These are phyloP conservation scores for Triangularia setosa DNA, from an alignment of 2,329 filamentous ascomycete species.

Conservation along the genomic window DNA sequence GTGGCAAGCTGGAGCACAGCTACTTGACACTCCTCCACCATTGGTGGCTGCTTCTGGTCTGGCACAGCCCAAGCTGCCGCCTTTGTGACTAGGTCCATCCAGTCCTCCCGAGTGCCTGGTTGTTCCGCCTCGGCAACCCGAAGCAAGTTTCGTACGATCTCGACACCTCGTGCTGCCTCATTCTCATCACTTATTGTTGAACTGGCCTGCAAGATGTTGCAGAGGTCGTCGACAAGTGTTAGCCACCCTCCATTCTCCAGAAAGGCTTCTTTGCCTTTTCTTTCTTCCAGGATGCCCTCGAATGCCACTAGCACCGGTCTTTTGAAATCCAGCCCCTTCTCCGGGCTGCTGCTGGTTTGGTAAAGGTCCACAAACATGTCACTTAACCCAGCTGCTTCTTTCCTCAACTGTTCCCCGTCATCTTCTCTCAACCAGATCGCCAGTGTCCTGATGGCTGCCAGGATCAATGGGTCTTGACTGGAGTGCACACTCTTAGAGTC, in stretches of 20 bases:
- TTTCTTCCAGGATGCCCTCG: conserved; percentile 51
- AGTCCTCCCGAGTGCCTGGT: conserved; percentile 46
- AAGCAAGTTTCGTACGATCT: conserved; percentile 54
- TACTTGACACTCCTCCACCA: conserved; percentile 47
- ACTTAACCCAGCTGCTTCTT: conserved; percentile 54
- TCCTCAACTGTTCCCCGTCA: conserved; percentile 55
- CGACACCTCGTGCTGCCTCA: conserved; percentile 46
- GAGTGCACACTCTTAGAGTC: conserved; percentile 51
- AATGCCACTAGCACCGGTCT: conserved; percentile 56
- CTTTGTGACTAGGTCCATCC: conserved; percentile 53
- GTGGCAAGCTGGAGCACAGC: conserved; percentile 54
- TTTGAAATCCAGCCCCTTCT: conserved; percentile 48
- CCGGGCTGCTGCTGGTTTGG: conserved; percentile 24
- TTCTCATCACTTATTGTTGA: conserved; percentile 26
- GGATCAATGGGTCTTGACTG: conserved; percentile 54
- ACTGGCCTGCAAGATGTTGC: conserved; percentile 38
- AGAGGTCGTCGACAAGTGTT: conserved; percentile 48
- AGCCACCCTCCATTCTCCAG: conserved; percentile 52
- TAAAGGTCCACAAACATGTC: conserved; percentile 65
- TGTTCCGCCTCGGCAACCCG: conserved; percentile 47
- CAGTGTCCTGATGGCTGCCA: conserved; percentile 54
- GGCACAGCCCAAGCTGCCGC: conserved; percentile 47
- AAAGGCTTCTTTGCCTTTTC: conserved; percentile 46
- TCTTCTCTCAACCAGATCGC: conserved; percentile 68
- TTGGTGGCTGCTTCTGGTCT: conserved; percentile 24